Percentiles rank a stretch among this genome's conserved stretches.
Conservation (phyloP, 2,329 filamentous ascomycete species). For the Rhinocladiella mackenziei region DNA sequence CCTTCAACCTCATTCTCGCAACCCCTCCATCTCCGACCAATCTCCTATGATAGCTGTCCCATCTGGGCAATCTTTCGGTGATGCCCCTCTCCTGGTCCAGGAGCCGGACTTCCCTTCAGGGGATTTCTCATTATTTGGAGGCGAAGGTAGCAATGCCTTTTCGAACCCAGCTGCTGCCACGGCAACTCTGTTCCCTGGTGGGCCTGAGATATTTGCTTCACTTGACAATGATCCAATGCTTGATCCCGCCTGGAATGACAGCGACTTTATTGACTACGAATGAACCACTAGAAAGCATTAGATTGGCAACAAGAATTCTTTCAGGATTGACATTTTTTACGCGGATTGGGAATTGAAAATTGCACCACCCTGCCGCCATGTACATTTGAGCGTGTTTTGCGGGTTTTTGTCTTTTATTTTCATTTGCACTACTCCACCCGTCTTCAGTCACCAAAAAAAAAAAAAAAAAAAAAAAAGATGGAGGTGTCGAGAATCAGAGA, state of each 20-base stretch:
- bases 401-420: conserved; percentile 2
- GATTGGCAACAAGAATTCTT: conserved; percentile 6
- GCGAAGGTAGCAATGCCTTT: conserved; percentile 23
- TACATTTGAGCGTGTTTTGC: conserved; percentile 5
- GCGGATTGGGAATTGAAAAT: not conserved
- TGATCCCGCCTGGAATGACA: conserved; percentile 17
- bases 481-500: conserved; percentile 18
- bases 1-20: conserved; percentile 26
- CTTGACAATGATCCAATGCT: conserved; percentile 26
- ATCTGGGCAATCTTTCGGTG: conserved; percentile 19
- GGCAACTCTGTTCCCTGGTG: conserved; percentile 28
- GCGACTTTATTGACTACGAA: conserved; percentile 25
- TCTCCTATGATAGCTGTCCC: conserved; percentile 27
- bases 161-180: conserved; percentile 26
- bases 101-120: conserved; percentile 20
- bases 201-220: conserved; percentile 20
- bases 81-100: conserved; percentile 15
- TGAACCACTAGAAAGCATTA: conserved; percentile 14
- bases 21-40: conserved; percentile 26
- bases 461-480: conserved; percentile 21
- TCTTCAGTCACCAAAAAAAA: conserved; percentile 14
- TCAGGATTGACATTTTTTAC: not conserved
- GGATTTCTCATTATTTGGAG: conserved; percentile 28
- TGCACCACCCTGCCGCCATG: not conserved
- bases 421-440: conserved; percentile 24